Evolutionary conservation across 208 protist genomes (phyloP), one percentile per base, ranked within the genome.

Genomic region (Trypanosoma lewisi): DNA sequence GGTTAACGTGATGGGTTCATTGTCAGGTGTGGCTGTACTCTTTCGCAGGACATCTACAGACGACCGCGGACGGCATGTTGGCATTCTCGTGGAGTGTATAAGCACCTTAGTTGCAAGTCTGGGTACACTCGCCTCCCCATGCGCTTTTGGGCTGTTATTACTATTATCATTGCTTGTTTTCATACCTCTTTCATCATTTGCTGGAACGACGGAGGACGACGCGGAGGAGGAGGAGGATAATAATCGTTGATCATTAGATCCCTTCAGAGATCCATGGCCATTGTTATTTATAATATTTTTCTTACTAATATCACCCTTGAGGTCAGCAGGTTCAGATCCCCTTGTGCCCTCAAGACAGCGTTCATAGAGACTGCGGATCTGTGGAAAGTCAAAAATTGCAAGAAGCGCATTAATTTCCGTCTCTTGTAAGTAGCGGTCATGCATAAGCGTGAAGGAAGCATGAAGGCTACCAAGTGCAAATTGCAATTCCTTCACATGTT

Each of bases 381-480:
- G 21, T 0, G 71, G 69, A 65, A 80, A 84, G 57, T 78, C 62
- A 70, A 78, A 84, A 17, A 77, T 70, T 2, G 67, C 58, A 9
- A 84, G 37, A 2, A 72, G 49, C 31, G 64, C 45, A 25, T 67
- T 70, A 25, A 84, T 69, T n/a, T 64, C 79, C 14, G 25, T 14
- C 28, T 64, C 59, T 1, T 67, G 30, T 17, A 87, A 67, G 36
- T 73, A 68, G 9, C 34, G 45, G 62, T 80, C 82, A 64, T 83
- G 81, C 4, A 68, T 37, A 7, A 83, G 59, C 2, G 47, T 65
- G 58, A 81, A 77, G 25, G 19, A 60, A 31, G 51, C 52, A 23
- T 67, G 63, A n/a, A 81, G 67, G 41, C 71, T 74, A 27, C 71
- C 81, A 7, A 72, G 39, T 16, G 21, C 30, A 54, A 81, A 78